Evolutionary conservation across 2,329 filamentous ascomycete species (phyloP).

Genomic region (Ceratocystis eucalypticola): DNA sequence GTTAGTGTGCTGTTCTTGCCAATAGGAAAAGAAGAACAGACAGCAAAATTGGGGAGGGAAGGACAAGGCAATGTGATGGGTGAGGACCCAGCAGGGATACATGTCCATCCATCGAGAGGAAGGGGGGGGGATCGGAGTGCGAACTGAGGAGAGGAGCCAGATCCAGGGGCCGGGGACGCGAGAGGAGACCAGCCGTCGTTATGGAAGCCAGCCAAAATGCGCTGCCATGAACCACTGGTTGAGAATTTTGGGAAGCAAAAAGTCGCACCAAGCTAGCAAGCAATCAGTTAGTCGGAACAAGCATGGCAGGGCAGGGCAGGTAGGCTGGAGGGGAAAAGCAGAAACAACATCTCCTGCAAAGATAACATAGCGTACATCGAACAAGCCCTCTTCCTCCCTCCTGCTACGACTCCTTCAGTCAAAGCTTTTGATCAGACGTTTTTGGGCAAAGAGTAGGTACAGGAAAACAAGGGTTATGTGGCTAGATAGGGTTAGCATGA

Average conservation of each 20-base stretch:
- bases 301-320: too few relatives aligned
- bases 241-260: too few relatives aligned
- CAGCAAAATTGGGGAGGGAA: background rate
- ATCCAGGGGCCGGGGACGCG: background rate
- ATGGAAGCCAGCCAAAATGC: too few relatives aligned
- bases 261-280: too few relatives aligned
- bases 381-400: too few relatives aligned
- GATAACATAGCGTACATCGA: too few relatives aligned
- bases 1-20: background rate
- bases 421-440: background rate
- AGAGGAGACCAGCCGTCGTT: background rate
- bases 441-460: background rate
- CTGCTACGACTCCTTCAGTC: too few relatives aligned
- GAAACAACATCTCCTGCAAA: too few relatives aligned
- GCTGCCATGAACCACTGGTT: too few relatives aligned
- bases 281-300: too few relatives aligned
- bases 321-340: too few relatives aligned
- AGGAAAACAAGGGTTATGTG: background rate
- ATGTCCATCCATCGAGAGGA: background rate
- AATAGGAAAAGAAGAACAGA: background rate
- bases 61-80: background rate
- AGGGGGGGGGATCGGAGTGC: background rate
- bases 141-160: background rate
- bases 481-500: background rate
- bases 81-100: background rate